A percentile compares a stretch with the other conserved stretches of the same genome.
phyloP scores from a whole-genome alignment of 2,329 filamentous ascomycete species.

The Penicillium sp. region DNA sequence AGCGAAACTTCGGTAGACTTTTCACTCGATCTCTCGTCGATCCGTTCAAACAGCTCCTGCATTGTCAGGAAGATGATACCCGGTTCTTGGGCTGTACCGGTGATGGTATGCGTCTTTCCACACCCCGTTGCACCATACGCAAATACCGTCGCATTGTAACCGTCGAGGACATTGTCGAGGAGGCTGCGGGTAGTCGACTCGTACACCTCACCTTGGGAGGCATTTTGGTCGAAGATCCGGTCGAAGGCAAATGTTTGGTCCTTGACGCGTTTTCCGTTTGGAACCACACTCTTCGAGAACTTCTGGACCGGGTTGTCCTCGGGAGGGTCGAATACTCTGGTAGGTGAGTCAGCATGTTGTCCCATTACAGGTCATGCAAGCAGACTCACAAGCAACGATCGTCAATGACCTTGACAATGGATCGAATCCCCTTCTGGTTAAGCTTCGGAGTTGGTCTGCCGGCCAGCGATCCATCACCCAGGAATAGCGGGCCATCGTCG shows the following conservation, averaged over 20 bases:
- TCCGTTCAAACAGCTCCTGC: constrained; percentile 97
- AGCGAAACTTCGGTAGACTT: constrained; percentile 87
- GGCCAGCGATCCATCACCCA: constrained; percentile 96
- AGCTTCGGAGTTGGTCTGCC: constrained; percentile 78
- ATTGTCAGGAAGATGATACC: constrained; percentile 99
- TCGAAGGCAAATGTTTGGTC: constrained; percentile 98
- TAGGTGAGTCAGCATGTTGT: constrained; percentile 14
- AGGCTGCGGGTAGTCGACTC: constrained; percentile 83
- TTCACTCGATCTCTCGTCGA: constrained; percentile 76
- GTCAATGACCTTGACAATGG: constrained; percentile 93
- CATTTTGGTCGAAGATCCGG: constrained; percentile 92
- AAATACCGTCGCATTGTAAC: constrained; percentile 98
- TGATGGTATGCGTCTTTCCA: constrained; percentile 97
- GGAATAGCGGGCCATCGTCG: constrained; percentile 84
- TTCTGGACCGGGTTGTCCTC: constrained; percentile 89
- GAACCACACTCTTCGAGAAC: constrained; percentile 76
- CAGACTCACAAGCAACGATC: constrained; percentile 82
- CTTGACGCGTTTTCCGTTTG: constrained; percentile 85
- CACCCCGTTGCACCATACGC: constrained; percentile 97
- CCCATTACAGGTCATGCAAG: constrained; percentile 1
- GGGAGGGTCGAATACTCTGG: constrained; percentile 90
- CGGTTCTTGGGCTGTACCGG: constrained; percentile 82
- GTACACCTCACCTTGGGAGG: constrained; percentile 87
- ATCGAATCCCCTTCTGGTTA: constrained; percentile 76
- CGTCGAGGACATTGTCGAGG: constrained; percentile 92